Conservation (phyloP, 192 early-diverging fungal species). For the Oehlia diaphana region DNA sequence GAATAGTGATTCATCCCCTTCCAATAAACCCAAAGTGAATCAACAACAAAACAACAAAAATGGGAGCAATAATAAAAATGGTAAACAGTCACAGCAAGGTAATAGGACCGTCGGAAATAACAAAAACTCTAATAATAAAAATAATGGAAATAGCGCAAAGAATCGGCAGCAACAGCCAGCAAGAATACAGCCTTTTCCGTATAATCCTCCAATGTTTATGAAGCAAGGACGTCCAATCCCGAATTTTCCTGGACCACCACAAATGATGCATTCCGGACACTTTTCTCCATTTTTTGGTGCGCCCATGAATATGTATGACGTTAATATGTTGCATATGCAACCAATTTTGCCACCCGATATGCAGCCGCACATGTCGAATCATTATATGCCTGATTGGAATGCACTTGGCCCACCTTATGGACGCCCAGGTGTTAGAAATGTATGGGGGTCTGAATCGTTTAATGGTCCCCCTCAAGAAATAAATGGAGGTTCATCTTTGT, state of each 20-base stretch:
- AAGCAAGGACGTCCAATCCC: slow-evolving; percentile 15
- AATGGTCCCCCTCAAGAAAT: slow-evolving; percentile 7
- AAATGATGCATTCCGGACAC: slow-evolving; percentile 1
- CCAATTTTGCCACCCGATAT: slow-evolving; percentile 13
- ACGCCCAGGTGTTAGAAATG: slow-evolving; percentile 14
- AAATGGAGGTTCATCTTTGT: neutral
- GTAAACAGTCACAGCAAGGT: slow-evolving; percentile 13
- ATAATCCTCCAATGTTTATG: slow-evolving; percentile 12
- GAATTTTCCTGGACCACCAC: slow-evolving; percentile 6
- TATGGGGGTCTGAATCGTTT: slow-evolving; percentile 13
- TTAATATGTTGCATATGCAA: neutral
- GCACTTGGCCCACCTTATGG: neutral
- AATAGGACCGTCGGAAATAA: slow-evolving; percentile 15
- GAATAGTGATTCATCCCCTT: neutral
- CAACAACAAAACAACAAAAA: slow-evolving; percentile 4
- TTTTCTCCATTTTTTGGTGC: neutral
- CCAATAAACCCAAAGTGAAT: neutral
- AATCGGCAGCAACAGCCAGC: slow-evolving; percentile 3
- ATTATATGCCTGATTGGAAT: slow-evolving; percentile 12
- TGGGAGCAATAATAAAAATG: slow-evolving; percentile 7
- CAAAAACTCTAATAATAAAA: slow-evolving; percentile 22
- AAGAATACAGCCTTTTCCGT: slow-evolving; percentile 9
- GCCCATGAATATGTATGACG: slow-evolving; percentile 6
- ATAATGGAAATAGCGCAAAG: slow-evolving; percentile 11
- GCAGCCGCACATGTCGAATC: slow-evolving; percentile 1